Percentiles rank a stretch among this genome's conserved stretches.
Evolutionary conservation across 352 stramenopile species (phyloP).

Genomic region (Pilasporangium apinafurcum): DNA sequence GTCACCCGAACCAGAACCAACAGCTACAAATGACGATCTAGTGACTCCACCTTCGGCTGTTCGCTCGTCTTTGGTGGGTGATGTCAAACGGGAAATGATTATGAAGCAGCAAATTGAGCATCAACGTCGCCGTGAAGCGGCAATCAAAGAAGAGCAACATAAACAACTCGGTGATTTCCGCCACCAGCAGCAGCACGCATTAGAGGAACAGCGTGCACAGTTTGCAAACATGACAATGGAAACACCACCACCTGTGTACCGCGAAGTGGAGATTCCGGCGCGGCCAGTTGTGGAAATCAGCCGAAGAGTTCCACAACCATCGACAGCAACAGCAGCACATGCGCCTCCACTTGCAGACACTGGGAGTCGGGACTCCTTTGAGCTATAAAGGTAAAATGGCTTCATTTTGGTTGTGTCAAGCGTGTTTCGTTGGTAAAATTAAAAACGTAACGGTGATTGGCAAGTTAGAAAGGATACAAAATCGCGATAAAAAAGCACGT

Average conservation of each 20-base stretch:
- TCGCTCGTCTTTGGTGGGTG: constrained; percentile 52
- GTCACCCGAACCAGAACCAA: no score
- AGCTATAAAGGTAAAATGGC: constrained; percentile 3
- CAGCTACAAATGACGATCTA: no score
- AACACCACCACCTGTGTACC: background rate
- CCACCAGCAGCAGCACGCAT: constrained; percentile 20
- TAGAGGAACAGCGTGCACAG: constrained; percentile 14
- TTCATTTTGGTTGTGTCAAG: no score
- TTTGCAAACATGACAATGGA: constrained; percentile 11
- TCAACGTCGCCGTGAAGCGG: constrained; percentile 50
- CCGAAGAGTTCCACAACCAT: constrained; percentile 14
- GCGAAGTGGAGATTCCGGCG: constrained; percentile 2
- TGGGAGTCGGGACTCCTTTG: constrained; percentile 13
- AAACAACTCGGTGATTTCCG: constrained; percentile 26
- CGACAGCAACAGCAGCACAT: background rate
- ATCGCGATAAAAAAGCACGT: no score
- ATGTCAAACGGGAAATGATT: constrained; percentile 68
- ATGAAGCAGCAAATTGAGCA: constrained; percentile 56
- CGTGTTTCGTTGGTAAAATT: no score
- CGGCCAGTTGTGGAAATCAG: constrained; percentile 14
- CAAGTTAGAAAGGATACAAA: no score
- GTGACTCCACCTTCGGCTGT: constrained; percentile 10
- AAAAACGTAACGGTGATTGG: no score
- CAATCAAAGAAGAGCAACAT: constrained; percentile 47
- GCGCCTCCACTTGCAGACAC: background rate